Conservation (phyloP, 2,329 filamentous ascomycete genomes). For the Drechslerella coelobrocha region DNA sequence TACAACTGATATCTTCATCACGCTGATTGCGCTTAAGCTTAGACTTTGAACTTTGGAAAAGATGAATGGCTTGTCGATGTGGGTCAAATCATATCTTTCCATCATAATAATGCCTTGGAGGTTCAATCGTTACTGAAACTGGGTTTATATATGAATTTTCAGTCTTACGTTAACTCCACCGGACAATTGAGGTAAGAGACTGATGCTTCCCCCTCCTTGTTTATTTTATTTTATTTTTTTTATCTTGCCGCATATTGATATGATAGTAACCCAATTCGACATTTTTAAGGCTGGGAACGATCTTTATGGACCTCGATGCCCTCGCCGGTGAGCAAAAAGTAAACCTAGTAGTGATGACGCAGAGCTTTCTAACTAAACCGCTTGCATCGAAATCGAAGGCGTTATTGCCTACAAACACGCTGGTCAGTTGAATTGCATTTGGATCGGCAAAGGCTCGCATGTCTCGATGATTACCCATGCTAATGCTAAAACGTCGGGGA, state of each 20-base stretch:
- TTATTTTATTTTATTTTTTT: not conserved
- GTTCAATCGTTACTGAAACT: no score
- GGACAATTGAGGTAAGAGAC: conserved; percentile 70
- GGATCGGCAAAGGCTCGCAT: conserved; percentile 2
- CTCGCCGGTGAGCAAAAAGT: conserved; percentile 63
- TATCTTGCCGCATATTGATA: not conserved
- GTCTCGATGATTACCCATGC: not conserved
- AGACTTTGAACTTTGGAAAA: conserved; percentile 72
- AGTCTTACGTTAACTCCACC: conserved; percentile 73
- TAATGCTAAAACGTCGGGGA: not conserved
- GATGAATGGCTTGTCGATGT: conserved; percentile 78
- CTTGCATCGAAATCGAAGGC: conserved; percentile 56
- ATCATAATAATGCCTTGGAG: no score
- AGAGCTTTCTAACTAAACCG: not conserved
- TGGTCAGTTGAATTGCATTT: conserved; percentile 60
- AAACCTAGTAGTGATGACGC: not conserved
- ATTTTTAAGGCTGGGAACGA: conserved; percentile 68
- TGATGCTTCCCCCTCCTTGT: conserved; percentile 5
- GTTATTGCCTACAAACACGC: conserved; percentile 78
- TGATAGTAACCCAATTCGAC: conserved; percentile 43
- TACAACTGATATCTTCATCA: conserved; percentile 42
- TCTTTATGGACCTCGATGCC: conserved; percentile 82
- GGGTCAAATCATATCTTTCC: conserved; percentile 5
- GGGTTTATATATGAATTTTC: not conserved
- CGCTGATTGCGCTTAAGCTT: conserved; percentile 45